Evolutionary conservation across 2,329 filamentous ascomycete species (phyloP), one percentile per base, ranked within the genome.

Genomic region (Ophiocordyceps camponoti-saundersi): DNA sequence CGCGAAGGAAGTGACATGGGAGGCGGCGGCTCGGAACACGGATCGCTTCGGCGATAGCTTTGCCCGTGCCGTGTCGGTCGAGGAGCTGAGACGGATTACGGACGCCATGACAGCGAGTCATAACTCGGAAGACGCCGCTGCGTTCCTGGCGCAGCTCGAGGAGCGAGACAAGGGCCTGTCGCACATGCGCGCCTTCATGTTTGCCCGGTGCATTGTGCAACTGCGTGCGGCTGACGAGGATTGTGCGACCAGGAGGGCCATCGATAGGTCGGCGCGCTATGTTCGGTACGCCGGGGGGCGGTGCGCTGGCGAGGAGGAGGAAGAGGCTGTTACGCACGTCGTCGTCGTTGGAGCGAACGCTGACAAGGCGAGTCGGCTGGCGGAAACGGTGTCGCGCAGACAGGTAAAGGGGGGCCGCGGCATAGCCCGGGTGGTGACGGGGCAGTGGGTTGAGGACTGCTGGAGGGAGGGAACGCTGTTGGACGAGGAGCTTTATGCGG

Each of bases 41-140:
- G 92, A 98, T 59, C 66, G 71, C 46, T 92, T 78, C 54, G 84
- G 83, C 0, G 92, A 98, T 59, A 89, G 87, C 57, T 96, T 85
- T 61, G 74, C 79, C 1, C 71, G 89, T 5, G 79, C 94, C 54
- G 66, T 82, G 10, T 71, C 68, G 1, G 54, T 74, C 0, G 71
- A 77, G 2, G 84, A 90, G 55, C 69, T 95, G 44, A 67, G 61
- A 39, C 58, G 59, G 3, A 57, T 80, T 0, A 51, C 80, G 42
- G 56, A 55, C 8, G 58, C 62, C 3, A 79, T 80, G 68, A 67
- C 70, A 0, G 68, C 71, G 52, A 64, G 67, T n/a, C 32, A n/a
- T n/a, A 61, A 70, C 46, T 58, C 64, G 15, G 52, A 58, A 12
- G 59, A 57, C 1, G 52, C 61, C 3, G 57, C 61, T 3, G 18